Percentiles rank a stretch among this genome's conserved stretches.
Conservation (phyloP, 306 rosid species). For the Nissolia schottii region DNA sequence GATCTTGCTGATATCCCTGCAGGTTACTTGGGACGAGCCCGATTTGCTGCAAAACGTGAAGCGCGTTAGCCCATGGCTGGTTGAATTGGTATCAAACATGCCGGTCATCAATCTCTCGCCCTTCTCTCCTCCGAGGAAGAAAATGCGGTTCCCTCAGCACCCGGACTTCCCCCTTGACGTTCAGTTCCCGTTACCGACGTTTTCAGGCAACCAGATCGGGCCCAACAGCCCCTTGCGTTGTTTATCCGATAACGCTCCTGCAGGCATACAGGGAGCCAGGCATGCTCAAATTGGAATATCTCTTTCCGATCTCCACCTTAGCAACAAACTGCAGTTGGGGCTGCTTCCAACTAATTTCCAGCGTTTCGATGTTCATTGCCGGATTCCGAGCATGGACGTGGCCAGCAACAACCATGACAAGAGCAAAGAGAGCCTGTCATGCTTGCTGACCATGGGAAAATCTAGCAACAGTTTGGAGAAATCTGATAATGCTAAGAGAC, state of each 20-base stretch:
- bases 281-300: conserved; percentile 92
- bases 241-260: conserved; percentile 81
- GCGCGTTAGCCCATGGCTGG: conserved; percentile 92
- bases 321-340: conserved; percentile 70
- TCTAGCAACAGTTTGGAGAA: conserved; percentile 58
- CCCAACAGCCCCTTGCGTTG: conserved; percentile 70
- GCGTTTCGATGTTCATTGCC: conserved; percentile 37
- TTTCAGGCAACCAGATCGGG: conserved; percentile 79
- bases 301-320: conserved; percentile 70
- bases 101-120: conserved; percentile 60
- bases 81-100: conserved; percentile 75
- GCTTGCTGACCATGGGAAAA: conserved; percentile 65
- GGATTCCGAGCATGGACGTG: conserved; percentile 40
- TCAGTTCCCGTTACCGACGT: conserved; percentile 51
- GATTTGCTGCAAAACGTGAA: conserved; percentile 95
- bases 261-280: conserved; percentile 99
- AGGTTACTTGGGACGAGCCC: conserved; percentile 99
- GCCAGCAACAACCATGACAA: conserved; percentile 37
- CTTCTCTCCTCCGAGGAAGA: conserved; percentile 82
- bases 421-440: conserved; percentile 57
- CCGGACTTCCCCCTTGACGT: conserved; percentile 59
- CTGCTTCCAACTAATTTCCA: conserved; percentile 59
- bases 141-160: conserved; percentile 65
- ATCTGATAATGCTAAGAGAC: conserved; percentile 56
- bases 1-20: not conserved